These are phyloP conservation scores for Vicia faba DNA, from an alignment of 306 rosid genomes.

Conservation along the genomic window DNA sequence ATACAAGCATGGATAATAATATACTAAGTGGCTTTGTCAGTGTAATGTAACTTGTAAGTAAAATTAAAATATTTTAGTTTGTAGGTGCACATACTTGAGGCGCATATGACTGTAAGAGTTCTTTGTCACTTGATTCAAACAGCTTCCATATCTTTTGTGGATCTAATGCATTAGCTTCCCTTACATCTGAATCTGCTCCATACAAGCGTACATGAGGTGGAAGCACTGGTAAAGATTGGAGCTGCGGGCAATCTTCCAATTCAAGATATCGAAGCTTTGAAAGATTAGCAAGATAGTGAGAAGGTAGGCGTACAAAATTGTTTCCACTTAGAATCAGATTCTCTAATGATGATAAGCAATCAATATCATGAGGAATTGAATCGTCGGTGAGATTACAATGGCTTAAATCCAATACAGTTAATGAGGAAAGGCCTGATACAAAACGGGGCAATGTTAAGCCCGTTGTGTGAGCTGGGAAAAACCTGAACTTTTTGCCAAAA, in stretches of 20 bases:
- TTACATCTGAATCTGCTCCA: not conserved
- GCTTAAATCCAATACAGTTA: slow-evolving; percentile 22
- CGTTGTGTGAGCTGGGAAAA: not conserved
- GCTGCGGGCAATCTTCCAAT: slow-evolving; percentile 12
- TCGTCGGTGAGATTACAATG: slow-evolving; percentile 19
- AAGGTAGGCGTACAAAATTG: not conserved
- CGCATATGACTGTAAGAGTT: not conserved
- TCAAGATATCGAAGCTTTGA: slow-evolving; percentile 29
- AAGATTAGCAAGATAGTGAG: slow-evolving; percentile 20
- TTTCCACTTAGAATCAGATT: slow-evolving; percentile 30
- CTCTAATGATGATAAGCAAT: slow-evolving; percentile 25
- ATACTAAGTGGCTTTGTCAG: not conserved
- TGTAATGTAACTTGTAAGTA: not conserved
- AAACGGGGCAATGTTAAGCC: not conserved
- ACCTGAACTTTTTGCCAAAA: not conserved
- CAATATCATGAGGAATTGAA: slow-evolving; percentile 8
- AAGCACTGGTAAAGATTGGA: slow-evolving; percentile 8
- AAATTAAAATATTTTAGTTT: not conserved
- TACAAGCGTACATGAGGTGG: slow-evolving; percentile 11
- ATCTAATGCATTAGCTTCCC: slow-evolving; percentile 25
- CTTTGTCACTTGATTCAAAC: not conserved
- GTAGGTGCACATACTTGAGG: not conserved
- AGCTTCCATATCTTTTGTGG: slow-evolving; percentile 32
- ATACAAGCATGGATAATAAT: not conserved
- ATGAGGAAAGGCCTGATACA: not conserved